phyloP scores from a whole-genome alignment of 129 eudicot genomes.

The Rutidosis leptorrhynchoides region DNA sequence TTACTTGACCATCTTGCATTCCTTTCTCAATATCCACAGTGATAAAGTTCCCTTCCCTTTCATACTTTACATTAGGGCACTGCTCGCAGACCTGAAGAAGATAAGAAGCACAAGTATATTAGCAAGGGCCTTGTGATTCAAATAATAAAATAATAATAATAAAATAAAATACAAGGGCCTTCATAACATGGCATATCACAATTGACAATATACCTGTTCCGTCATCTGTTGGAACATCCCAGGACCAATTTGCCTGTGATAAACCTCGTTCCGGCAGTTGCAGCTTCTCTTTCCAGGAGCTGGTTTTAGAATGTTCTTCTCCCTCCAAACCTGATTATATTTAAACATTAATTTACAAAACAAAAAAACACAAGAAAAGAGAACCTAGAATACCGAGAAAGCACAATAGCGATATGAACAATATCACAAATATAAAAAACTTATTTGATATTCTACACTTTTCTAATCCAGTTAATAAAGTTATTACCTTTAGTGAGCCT shows the following conservation, averaged over 20 bases:
- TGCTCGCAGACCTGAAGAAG: conserved; percentile 79
- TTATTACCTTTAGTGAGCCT: conserved; percentile 80
- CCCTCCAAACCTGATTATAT: conserved; percentile 84
- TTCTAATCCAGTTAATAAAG: conserved; percentile 1
- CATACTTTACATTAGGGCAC: conserved; percentile 84
- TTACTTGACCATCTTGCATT: conserved; percentile 94
- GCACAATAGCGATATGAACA: not conserved
- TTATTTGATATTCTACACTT: conserved; percentile 3
- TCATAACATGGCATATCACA: not conserved
- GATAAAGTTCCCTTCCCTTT: conserved; percentile 72
- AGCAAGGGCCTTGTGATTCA: too few species aligned
- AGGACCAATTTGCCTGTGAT: conserved; percentile 96
- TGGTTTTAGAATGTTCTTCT: conserved; percentile 84
- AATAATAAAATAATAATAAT: not conserved
- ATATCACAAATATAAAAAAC: not conserved
- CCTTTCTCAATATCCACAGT: conserved; percentile 98
- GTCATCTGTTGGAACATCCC: conserved; percentile 99
- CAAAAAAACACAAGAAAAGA: not conserved
- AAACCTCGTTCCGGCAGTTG: conserved; percentile 91
- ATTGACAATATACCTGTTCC: conserved; percentile 79
- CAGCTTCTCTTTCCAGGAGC: conserved; percentile 91
- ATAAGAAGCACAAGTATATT: not conserved
- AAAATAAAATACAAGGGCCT: not conserved
- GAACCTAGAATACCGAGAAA: not conserved
- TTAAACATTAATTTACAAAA: not conserved